Conservation (phyloP, 106 monocot species). For the Dendrobium chrysotoxum region DNA sequence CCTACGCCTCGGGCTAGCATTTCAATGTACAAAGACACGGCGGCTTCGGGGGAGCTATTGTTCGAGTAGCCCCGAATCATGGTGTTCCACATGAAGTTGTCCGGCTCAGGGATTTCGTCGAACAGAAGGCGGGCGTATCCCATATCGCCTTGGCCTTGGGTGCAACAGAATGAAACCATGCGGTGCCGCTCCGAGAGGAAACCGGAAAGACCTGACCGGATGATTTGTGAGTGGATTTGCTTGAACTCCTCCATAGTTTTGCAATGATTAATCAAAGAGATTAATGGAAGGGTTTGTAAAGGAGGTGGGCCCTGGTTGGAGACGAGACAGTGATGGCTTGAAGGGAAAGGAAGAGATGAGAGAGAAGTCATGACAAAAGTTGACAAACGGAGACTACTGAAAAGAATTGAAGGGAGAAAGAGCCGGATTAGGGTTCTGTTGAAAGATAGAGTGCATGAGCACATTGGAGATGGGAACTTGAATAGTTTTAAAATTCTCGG, state of each 20-base stretch:
- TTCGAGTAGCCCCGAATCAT: constrained; percentile 37
- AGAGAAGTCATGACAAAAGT: constrained; percentile 1
- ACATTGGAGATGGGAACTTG: too few species aligned
- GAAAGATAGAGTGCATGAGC: neutral
- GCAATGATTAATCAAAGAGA: constrained; percentile 34
- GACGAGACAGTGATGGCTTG: neutral
- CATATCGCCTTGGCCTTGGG: constrained; percentile 16
- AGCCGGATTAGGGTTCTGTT: neutral
- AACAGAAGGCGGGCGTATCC: constrained; percentile 46
- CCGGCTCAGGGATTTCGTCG: constrained; percentile 34
- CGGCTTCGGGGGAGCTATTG: constrained; percentile 21
- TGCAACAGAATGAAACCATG: constrained; percentile 37
- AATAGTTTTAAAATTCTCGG: too few species aligned
- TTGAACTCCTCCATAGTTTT: constrained; percentile 39
- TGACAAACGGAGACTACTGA: neutral
- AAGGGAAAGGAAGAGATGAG: constrained; percentile 6
- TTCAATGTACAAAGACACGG: constrained; percentile 25
- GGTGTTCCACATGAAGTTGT: constrained; percentile 27
- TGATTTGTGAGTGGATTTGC: constrained; percentile 46
- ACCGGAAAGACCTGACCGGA: constrained; percentile 26
- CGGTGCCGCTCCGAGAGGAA: constrained; percentile 12
- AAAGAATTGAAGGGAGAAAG: neutral
- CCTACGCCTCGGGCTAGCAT: constrained; percentile 28
- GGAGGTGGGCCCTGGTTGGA: neutral
- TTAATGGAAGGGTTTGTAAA: neutral